phyloP scores from a whole-genome alignment of 345 rosid genomes.

The Ceriops tagal region DNA sequence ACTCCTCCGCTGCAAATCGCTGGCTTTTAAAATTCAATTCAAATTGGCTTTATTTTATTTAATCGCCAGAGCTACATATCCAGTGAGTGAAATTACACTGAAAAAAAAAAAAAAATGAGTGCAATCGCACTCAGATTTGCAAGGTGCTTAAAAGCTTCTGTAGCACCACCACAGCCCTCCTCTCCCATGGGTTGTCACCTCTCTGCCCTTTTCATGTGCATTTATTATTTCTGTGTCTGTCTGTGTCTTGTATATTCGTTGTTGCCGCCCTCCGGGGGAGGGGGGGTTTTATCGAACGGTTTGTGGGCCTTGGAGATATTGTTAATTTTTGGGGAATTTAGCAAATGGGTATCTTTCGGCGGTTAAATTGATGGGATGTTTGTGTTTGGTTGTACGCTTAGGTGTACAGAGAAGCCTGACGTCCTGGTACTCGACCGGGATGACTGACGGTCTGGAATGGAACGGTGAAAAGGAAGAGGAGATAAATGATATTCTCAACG shows the following conservation, averaged over 20 bases:
- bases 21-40: too few relatives aligned
- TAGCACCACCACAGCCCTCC: constrained; percentile 9
- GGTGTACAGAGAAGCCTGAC: constrained; percentile 33
- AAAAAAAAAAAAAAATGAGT: constrained; percentile 27
- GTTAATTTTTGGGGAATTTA: not conserved
- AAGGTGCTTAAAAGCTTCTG: constrained; percentile 24
- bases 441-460: constrained; percentile 26
- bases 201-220: constrained; percentile 1
- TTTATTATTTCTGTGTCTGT: not conserved
- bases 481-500: constrained; percentile 34
- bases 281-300: constrained; percentile 17
- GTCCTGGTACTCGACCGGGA: constrained; percentile 35
- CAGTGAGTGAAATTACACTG: not conserved
- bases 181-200: constrained; percentile 38
- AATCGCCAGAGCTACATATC: not conserved
- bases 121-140: constrained; percentile 31
- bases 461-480: constrained; percentile 31
- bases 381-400: constrained; percentile 23
- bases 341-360: not conserved
- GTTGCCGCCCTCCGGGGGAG: not conserved
- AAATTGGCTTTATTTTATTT: not conserved
- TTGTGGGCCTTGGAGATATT: not conserved
- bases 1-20: constrained; percentile 7
- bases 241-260: not conserved
- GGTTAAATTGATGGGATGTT: not conserved